These are phyloP conservation scores for Aspergillus brasiliensis DNA, from an alignment of 2,329 filamentous ascomycete species.

Conservation along the genomic window DNA sequence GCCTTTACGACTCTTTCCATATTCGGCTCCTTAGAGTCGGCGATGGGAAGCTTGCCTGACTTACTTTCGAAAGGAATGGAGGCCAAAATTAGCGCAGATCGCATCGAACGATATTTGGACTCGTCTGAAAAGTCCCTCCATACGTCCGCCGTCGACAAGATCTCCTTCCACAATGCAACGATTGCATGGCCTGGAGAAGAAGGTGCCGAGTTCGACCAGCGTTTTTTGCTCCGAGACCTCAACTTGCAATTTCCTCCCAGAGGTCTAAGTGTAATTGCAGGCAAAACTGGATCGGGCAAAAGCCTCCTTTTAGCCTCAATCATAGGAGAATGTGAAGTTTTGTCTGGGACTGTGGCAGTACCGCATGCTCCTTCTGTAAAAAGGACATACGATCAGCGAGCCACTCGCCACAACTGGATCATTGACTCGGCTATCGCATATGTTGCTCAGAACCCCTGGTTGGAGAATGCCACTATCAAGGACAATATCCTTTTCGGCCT, in stretches of 20 bases:
- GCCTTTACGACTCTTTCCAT: slow-evolving; percentile 76
- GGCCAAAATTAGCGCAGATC: slow-evolving; percentile 69
- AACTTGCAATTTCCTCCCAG: slow-evolving; percentile 69
- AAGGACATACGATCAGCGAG: slow-evolving; percentile 66
- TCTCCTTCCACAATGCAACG: slow-evolving; percentile 67
- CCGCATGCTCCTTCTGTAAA: slow-evolving; percentile 51
- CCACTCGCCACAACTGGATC: slow-evolving; percentile 67
- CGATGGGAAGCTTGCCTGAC: slow-evolving; percentile 71
- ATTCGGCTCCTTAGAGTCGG: slow-evolving; percentile 72
- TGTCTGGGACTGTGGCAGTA: slow-evolving; percentile 61
- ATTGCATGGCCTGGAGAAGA: slow-evolving; percentile 74
- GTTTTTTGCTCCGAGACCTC: slow-evolving; percentile 66
- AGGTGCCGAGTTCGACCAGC: slow-evolving; percentile 38
- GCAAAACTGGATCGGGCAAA: slow-evolving; percentile 76
- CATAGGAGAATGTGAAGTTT: slow-evolving; percentile 71
- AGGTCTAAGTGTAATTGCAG: slow-evolving; percentile 73
- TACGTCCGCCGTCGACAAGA: slow-evolving; percentile 55
- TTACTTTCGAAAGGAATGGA: slow-evolving; percentile 71
- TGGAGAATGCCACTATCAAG: slow-evolving; percentile 76
- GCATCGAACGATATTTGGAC: slow-evolving; percentile 72
- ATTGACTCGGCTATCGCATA: slow-evolving; percentile 71
- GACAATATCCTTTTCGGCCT: slow-evolving; percentile 80
- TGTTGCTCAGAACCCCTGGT: slow-evolving; percentile 80
- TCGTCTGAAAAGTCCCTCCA: slow-evolving; percentile 64
- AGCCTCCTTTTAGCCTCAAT: slow-evolving; percentile 72